Evolutionary conservation across 2,329 filamentous ascomycete species (phyloP).

Genomic region (Diplodia scrobiculata): DNA sequence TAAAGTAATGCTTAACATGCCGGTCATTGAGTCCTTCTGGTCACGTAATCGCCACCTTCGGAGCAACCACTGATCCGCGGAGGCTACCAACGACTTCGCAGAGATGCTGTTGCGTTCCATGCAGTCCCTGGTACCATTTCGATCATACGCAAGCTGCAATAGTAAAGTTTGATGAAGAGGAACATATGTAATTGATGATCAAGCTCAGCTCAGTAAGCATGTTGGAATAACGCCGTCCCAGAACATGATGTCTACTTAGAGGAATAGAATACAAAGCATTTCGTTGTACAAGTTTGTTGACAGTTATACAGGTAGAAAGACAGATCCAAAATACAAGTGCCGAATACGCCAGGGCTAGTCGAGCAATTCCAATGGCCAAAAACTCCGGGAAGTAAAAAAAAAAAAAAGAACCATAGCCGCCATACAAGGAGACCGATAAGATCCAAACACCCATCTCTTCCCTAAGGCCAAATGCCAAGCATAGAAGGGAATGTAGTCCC

Average conservation of each 20-base stretch:
- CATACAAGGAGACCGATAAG: neutral
- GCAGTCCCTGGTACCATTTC: no score
- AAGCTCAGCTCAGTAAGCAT: neutral
- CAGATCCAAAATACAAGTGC: neutral
- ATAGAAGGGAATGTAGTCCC: neutral
- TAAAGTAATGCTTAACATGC: no score
- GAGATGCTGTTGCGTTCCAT: no score
- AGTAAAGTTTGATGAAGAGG: no score
- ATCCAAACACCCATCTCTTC: neutral
- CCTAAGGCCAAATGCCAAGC: neutral
- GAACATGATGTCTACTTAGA: neutral
- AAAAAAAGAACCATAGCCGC: neutral
- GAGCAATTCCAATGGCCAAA: no score
- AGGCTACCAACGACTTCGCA: no score
- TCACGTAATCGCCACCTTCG: no score
- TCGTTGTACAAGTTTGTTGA: neutral
- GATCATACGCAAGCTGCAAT: no score
- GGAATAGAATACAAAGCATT: neutral
- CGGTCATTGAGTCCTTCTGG: no score
- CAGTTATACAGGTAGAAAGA: neutral
- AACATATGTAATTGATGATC: neutral
- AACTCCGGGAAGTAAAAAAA: no score
- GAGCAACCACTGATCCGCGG: no score
- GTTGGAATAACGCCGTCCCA: neutral
- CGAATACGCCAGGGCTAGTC: neutral